Conservation (phyloP, 1,139 yeast genomes). For the Blastobotrys raffinosifermentans region DNA sequence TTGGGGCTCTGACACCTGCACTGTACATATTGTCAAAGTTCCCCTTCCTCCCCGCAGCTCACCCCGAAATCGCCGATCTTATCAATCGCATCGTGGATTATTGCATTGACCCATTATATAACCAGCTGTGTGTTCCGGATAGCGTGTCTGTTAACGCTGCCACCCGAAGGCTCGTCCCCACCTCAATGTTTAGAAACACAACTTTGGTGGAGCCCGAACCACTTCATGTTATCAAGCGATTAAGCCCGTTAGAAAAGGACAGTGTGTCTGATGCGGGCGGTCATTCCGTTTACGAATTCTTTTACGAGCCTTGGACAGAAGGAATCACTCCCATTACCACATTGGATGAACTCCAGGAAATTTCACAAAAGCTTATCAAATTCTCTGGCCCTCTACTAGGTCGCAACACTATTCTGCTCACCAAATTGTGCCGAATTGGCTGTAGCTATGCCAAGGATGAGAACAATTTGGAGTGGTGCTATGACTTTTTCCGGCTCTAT, state of each 20-base stretch:
- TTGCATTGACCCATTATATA: constrained; percentile 49
- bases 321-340: constrained; percentile 38
- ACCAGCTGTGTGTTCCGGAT: constrained; percentile 9
- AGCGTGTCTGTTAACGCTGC: constrained; percentile 1
- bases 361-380: constrained; percentile 46
- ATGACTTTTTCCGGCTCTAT: constrained; percentile 56
- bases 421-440: constrained; percentile 59
- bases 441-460: constrained; percentile 27
- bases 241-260: constrained; percentile 4
- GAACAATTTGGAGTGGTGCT: constrained; percentile 41
- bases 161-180: constrained; percentile 14
- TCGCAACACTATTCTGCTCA: constrained; percentile 43
- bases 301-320: constrained; percentile 47
- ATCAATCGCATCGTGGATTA: constrained; percentile 46
- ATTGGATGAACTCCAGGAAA: constrained; percentile 42
- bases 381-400: constrained; percentile 58
- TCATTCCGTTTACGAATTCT: constrained; percentile 38
- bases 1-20: constrained; percentile 63
- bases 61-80: constrained; percentile 46
- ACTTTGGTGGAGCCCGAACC: constrained; percentile 12
- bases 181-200: constrained; percentile 15
- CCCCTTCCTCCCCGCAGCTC: constrained; percentile 58
- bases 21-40: constrained; percentile 52
- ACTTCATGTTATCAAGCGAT: not conserved
- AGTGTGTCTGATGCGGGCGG: constrained; percentile 6